Conservation (phyloP, 352 stramenopile genomes). For the Globisporangium nagaii region DNA sequence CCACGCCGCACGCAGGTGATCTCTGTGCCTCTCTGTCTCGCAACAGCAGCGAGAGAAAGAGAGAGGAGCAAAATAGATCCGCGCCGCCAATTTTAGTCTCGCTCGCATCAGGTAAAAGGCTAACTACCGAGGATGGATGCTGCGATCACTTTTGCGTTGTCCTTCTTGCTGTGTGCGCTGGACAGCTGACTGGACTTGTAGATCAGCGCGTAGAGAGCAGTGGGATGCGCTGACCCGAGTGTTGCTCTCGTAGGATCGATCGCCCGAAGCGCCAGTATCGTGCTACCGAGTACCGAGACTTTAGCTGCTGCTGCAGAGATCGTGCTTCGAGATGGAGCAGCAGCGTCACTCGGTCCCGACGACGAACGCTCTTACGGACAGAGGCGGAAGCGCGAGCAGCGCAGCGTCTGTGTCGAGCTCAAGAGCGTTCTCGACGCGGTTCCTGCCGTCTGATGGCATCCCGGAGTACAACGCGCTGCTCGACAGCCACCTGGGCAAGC, state of each 20-base stretch:
- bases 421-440: slow-evolving; percentile 48
- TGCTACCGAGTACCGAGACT: too few relatives aligned
- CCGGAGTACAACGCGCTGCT: slow-evolving; percentile 69
- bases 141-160: too few relatives aligned
- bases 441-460: slow-evolving; percentile 60
- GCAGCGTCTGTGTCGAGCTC: not conserved
- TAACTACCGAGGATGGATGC: too few relatives aligned
- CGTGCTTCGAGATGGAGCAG: slow-evolving; percentile 5
- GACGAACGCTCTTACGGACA: too few relatives aligned
- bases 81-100: not conserved
- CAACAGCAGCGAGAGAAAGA: not conserved
- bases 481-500: slow-evolving; percentile 51
- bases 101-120: not conserved
- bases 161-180: not conserved
- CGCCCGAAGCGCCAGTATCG: too few relatives aligned
- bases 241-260: not conserved
- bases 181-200: not conserved
- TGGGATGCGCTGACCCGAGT: not conserved
- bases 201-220: not conserved
- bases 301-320: not conserved
- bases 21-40: too few relatives aligned
- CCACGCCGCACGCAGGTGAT: too few relatives aligned
- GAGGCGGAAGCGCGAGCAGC: not conserved
- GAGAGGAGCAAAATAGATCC: slow-evolving; percentile 22
- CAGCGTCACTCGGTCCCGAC: not conserved